Evolutionary conservation across 805 yeast species (phyloP), one percentile per base, ranked within the genome.

Genomic region (Nakazawaea pomicola): DNA sequence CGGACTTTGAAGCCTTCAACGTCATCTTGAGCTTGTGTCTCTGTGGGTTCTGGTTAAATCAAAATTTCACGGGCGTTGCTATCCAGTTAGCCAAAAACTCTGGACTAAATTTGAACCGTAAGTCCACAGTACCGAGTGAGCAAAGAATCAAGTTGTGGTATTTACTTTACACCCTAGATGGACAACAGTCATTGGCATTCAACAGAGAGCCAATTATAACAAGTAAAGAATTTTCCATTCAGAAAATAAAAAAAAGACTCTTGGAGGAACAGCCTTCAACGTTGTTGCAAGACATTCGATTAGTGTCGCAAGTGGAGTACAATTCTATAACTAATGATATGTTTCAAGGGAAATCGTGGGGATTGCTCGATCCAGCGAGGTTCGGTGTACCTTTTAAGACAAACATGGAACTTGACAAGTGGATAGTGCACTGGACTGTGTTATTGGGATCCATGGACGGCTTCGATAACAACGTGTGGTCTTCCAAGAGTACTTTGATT

Each of bases 341-440:
- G 0, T 76, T 80, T 46, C 64, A 59, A 38, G 80, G 80, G 2
- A 66, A 73, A 46, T 78, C 81, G 0, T 76, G 84, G 83, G 79
- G 73, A 41, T 54, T 78, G 16, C 56, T 81, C 29, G 64, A 75
- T 0, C 87, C 87, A 0, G 63, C 78, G 2, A 62, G 75, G 1
- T 74, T 80, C 54, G 89, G 89, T 0, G 67, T 81, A 8, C 87
- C 87, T 0, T 80, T 83, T 53, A 75, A 73, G 48, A 71, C 80
- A 6, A 81, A 81, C 52, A 57, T 81, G 43, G 85, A 80, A 44
- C 58, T 81, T 28, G 89, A 81, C 52, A 78, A 74, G 56, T 81
- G 89, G 89, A 81, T 81, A 86, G 85, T 81, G 4, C 80, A 81
- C 16, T 81, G 89, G 89, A 78, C 89, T 0, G 84, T 82, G 9